Percentiles rank a stretch among this genome's conserved stretches.
Evolutionary conservation across 495 filamentous ascomycete species (phyloP).

Genomic region (Xylaria venustula): DNA sequence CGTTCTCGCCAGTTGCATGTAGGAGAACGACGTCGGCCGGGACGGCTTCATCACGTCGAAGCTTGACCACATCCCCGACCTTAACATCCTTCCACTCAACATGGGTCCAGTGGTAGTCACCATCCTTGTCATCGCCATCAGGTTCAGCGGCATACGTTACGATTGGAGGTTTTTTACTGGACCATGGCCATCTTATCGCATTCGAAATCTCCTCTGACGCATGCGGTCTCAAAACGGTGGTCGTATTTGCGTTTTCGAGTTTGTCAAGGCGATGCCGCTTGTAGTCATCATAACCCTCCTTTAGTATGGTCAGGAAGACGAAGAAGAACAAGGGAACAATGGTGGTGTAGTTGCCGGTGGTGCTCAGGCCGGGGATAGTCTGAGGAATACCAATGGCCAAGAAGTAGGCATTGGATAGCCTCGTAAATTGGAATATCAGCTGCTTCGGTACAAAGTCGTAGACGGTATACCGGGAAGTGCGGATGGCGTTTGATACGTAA

Average conservation of each 20-base stretch:
- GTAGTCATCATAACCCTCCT: conserved; percentile 89
- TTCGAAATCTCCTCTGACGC: neutral
- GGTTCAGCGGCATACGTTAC: neutral
- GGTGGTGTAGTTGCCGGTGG: conserved; percentile 86
- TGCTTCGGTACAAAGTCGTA: conserved; percentile 90
- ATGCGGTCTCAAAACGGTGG: conserved; percentile 50
- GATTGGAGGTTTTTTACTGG: neutral
- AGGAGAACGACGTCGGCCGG: conserved; percentile 80
- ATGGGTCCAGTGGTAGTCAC: conserved; percentile 53
- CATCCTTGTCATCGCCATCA: conserved; percentile 21
- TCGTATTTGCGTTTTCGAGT: conserved; percentile 73
- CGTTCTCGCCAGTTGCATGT: conserved; percentile 71
- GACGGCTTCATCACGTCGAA: conserved; percentile 72
- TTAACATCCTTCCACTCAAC: conserved; percentile 76
- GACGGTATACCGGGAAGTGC: conserved; percentile 79
- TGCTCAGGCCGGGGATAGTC: conserved; percentile 84
- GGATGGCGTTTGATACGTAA: conserved; percentile 76
- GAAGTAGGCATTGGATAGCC: conserved; percentile 90
- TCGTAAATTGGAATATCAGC: conserved; percentile 84
- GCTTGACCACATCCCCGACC: conserved; percentile 79
- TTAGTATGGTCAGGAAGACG: conserved; percentile 80
- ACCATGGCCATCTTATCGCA: conserved; percentile 16
- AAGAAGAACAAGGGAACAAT: conserved; percentile 81
- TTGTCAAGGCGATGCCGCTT: conserved; percentile 82
- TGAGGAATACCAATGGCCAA: conserved; percentile 83